Conservation (phyloP, 805 yeast genomes). For the Ogataea saltuana region DNA sequence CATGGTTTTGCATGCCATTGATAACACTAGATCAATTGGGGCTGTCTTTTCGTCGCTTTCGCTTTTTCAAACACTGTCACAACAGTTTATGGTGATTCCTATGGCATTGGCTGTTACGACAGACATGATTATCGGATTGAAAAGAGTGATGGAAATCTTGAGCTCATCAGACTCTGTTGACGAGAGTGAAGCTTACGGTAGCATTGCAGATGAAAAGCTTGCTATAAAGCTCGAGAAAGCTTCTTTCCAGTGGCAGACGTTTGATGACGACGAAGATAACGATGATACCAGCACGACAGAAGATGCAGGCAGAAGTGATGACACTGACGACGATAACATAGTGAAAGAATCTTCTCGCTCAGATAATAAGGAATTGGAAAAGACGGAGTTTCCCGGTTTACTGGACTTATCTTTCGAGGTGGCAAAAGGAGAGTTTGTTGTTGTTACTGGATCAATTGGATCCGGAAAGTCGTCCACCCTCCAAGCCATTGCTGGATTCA, state of each 20-base stretch:
- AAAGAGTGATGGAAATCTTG: slow-evolving; percentile 56
- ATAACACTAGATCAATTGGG: slow-evolving; percentile 49
- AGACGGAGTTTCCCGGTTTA: slow-evolving; percentile 46
- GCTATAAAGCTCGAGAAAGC: slow-evolving; percentile 58
- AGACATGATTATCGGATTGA: slow-evolving; percentile 63
- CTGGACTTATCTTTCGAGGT: slow-evolving; percentile 51
- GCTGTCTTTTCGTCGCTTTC: slow-evolving; percentile 69
- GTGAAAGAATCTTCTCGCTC: slow-evolving; percentile 16
- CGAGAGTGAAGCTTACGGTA: slow-evolving; percentile 28
- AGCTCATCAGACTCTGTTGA: slow-evolving; percentile 41
- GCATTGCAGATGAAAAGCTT: slow-evolving; percentile 26
- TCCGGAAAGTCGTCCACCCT: slow-evolving; percentile 78
- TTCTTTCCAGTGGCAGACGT: slow-evolving; percentile 65
- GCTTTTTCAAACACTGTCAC: slow-evolving; percentile 59
- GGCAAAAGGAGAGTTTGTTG: slow-evolving; percentile 62
- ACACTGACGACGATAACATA: not conserved
- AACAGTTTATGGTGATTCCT: slow-evolving; percentile 68
- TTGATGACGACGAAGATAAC: slow-evolving; percentile 37
- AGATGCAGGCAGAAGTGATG: slow-evolving; percentile 3
- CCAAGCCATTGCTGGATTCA: slow-evolving; percentile 69
- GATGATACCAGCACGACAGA: slow-evolving; percentile 17
- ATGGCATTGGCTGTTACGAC: slow-evolving; percentile 64
- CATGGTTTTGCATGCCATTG: slow-evolving; percentile 40
- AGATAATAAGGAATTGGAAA: slow-evolving; percentile 19
- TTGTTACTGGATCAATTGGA: slow-evolving; percentile 75